These are phyloP conservation scores for Calocera cornea DNA, from an alignment of 768 basidiomycete species.

Conservation along the genomic window DNA sequence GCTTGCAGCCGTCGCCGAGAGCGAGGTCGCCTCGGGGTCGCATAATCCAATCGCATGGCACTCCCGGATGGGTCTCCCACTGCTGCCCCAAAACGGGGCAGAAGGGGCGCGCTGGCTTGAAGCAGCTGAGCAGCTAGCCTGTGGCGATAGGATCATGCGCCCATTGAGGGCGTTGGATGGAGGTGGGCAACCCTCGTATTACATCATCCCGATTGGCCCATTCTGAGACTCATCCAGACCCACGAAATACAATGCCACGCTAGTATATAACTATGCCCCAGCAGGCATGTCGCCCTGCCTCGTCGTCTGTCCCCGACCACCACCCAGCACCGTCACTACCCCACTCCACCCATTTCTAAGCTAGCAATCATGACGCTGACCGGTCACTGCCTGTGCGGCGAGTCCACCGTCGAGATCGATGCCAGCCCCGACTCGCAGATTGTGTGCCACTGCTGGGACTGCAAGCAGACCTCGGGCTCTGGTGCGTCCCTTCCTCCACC, in stretches of 20 bases:
- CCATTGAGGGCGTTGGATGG: not conserved
- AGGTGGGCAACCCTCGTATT: not conserved
- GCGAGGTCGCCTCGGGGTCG: not conserved
- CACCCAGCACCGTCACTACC: not conserved
- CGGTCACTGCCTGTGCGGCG: slow-evolving; percentile 18
- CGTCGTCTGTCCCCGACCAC: not conserved
- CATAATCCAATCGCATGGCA: not conserved
- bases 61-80: not conserved
- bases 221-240: not conserved
- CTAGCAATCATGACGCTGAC: slow-evolving; percentile 9
- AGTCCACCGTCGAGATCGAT: not conserved
- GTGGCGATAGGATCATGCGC: not conserved
- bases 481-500: not conserved
- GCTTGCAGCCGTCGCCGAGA: not conserved
- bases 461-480: slow-evolving; percentile 7
- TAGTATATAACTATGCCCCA: not conserved
- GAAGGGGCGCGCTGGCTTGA: not conserved
- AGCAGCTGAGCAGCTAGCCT: not conserved
- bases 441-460: slow-evolving; percentile 16
- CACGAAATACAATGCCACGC: not conserved
- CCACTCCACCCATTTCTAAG: not conserved
- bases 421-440: slow-evolving; percentile 14
- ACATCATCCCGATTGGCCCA: not conserved
- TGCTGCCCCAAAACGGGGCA: not conserved
- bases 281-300: not conserved